Conservation (phyloP, 495 filamentous ascomycete genomes). For the Hyphodiscus hymeniophilus region DNA sequence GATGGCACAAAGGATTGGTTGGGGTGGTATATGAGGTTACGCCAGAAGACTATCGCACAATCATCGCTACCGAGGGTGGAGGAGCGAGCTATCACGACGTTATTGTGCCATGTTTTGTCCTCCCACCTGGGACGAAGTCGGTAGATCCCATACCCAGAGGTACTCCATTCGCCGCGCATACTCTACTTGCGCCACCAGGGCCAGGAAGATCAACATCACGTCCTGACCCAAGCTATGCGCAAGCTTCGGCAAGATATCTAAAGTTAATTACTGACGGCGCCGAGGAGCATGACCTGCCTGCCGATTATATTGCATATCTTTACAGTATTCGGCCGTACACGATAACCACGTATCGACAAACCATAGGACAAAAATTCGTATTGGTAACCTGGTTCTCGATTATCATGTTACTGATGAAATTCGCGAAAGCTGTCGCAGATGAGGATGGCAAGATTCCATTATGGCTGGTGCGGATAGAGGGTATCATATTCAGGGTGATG, state of each 20-base stretch:
- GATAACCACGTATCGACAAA: conserved; percentile 57
- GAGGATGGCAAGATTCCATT: conserved; percentile 54
- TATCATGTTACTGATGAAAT: conserved; percentile 37
- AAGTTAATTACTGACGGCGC: conserved; percentile 69
- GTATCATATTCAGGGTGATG: conserved; percentile 41
- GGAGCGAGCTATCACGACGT: conserved; percentile 75
- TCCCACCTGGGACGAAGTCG: conserved; percentile 34
- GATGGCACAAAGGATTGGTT: conserved; percentile 71
- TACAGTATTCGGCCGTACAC: conserved; percentile 56
- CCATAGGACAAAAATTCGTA: conserved; percentile 54
- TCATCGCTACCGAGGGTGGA: conserved; percentile 86
- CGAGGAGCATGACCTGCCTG: conserved; percentile 64
- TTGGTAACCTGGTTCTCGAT: conserved; percentile 51
- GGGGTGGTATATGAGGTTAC: conserved; percentile 96
- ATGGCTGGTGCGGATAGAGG: conserved; percentile 51
- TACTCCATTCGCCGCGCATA: conserved; percentile 41
- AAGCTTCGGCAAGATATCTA: conserved; percentile 78
- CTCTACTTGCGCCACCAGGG: conserved; percentile 9
- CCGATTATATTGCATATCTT: conserved; percentile 65
- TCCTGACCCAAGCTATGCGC: conserved; percentile 59
- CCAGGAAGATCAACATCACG: conserved; percentile 28
- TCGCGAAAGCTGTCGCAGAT: conserved; percentile 45
- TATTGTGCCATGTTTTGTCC: conserved; percentile 63
- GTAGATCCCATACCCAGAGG: conserved; percentile 5
- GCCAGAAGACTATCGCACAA: conserved; percentile 65